phyloP scores from a whole-genome alignment of 2,329 filamentous ascomycete genomes.

The Pseudogymnoascus sp. region DNA sequence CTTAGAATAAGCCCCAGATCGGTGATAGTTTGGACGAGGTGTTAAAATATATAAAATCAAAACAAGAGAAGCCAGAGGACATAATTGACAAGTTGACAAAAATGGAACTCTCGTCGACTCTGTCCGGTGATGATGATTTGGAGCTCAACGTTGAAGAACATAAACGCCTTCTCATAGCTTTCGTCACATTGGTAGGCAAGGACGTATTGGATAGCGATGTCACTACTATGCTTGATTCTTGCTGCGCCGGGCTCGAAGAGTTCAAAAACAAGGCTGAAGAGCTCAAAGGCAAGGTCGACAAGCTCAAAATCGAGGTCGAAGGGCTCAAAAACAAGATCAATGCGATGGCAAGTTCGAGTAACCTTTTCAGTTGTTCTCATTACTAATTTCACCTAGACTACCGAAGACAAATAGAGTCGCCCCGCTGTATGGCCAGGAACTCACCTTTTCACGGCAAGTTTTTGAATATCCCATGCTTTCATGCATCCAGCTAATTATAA shows the following conservation, averaged over 20 bases:
- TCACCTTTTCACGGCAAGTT: neutral
- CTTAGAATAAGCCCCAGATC: neutral
- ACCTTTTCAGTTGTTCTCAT: neutral
- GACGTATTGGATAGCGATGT: too few relatives aligned
- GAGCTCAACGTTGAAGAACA: neutral
- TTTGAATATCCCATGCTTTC: neutral
- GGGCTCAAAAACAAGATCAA: too few relatives aligned
- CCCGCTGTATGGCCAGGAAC: neutral
- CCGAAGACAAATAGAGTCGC: neutral
- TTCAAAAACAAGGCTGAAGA: too few relatives aligned
- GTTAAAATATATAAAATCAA: too few relatives aligned
- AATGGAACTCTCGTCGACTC: neutral
- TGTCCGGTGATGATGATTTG: neutral
- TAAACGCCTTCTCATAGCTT: too few relatives aligned
- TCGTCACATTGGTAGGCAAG: too few relatives aligned
- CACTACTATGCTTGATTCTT: too few relatives aligned
- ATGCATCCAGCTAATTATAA: neutral
- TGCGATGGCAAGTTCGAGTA: neutral
- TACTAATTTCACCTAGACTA: neutral
- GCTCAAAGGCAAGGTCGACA: too few relatives aligned
- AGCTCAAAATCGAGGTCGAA: too few relatives aligned
- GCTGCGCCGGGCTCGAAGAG: neutral
- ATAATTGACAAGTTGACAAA: neutral
- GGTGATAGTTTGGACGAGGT: too few relatives aligned
- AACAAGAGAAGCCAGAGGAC: neutral